phyloP scores from a whole-genome alignment of 495 filamentous ascomycete species.

The Bacidia gigantensis region DNA sequence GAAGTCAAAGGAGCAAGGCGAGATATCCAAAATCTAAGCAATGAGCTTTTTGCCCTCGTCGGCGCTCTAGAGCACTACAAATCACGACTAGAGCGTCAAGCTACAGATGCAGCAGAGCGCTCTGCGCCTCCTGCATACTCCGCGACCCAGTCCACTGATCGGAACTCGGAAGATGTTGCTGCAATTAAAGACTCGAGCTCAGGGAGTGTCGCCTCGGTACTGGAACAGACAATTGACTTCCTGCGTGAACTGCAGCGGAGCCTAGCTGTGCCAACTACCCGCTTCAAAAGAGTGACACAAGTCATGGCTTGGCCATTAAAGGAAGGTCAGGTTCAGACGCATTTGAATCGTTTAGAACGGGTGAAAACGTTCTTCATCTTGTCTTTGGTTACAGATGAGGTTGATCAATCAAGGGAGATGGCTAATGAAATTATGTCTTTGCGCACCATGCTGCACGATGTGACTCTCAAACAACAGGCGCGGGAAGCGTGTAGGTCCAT shows the following conservation, averaged over 20 bases:
- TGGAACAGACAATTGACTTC: conserved; percentile 5
- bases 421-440: conserved; percentile 4
- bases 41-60: conserved; percentile 7
- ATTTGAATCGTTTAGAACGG: conserved; percentile 7
- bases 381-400: conserved; percentile 5
- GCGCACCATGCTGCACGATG: conserved; percentile 2
- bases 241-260: neutral
- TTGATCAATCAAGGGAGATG: conserved; percentile 6
- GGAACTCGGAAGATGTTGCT: neutral
- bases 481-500: neutral
- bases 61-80: conserved; percentile 9
- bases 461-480: neutral
- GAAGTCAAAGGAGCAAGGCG: conserved; percentile 7
- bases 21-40: conserved; percentile 7
- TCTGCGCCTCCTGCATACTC: neutral
- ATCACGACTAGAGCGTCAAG: conserved; percentile 1
- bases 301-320: conserved; percentile 7
- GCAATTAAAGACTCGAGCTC: neutral
- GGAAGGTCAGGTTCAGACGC: conserved; percentile 1
- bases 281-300: conserved; percentile 1
- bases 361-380: conserved; percentile 10
- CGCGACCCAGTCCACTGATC: neutral
- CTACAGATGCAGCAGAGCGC: neutral
- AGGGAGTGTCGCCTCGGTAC: neutral
- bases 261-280: neutral